phyloP scores from a whole-genome alignment of 2,329 filamentous ascomycete species.

The Pyrenophora graminea region DNA sequence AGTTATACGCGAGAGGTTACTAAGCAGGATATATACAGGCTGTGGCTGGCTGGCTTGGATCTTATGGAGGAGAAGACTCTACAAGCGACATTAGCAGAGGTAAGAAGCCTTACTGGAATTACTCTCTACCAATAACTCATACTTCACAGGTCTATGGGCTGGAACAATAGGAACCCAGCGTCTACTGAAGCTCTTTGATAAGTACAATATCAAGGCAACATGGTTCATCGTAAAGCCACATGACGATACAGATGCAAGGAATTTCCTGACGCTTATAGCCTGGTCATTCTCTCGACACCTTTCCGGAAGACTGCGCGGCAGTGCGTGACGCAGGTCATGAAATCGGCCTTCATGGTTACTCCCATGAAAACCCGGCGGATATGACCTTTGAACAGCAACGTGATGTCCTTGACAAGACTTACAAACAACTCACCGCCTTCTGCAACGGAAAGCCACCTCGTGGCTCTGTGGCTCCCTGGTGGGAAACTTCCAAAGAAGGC shows the following conservation, averaged over 20 bases:
- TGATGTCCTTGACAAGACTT: conserved; percentile 75
- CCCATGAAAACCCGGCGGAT: conserved; percentile 71
- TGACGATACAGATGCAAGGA: conserved; percentile 50
- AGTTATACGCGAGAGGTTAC: conserved; percentile 47
- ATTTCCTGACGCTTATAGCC: conserved; percentile 31
- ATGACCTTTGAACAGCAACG: conserved; percentile 77
- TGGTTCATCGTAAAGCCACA: conserved; percentile 66
- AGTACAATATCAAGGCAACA: conserved; percentile 71
- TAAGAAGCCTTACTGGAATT: conserved; percentile 26
- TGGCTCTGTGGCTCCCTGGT: conserved; percentile 75
- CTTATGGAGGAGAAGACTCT: conserved; percentile 73
- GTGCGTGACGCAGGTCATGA: conserved; percentile 68
- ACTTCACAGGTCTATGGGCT: conserved; percentile 63
- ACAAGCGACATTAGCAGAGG: conserved; percentile 73
- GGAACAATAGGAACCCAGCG: conserved; percentile 70
- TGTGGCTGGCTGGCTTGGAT: conserved; percentile 75
- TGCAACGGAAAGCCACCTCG: conserved; percentile 70
- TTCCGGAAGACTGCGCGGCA: conserved; percentile 66
- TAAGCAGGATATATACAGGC: neutral
- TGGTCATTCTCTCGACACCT: conserved; percentile 68
- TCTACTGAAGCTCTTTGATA: conserved; percentile 72
- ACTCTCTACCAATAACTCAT: neutral
- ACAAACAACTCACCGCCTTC: conserved; percentile 71
- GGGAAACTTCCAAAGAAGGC: conserved; percentile 72
- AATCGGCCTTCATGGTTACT: conserved; percentile 71